Evolutionary conservation across 805 yeast genomes (phyloP).

Genomic region (Ogataea minuta): DNA sequence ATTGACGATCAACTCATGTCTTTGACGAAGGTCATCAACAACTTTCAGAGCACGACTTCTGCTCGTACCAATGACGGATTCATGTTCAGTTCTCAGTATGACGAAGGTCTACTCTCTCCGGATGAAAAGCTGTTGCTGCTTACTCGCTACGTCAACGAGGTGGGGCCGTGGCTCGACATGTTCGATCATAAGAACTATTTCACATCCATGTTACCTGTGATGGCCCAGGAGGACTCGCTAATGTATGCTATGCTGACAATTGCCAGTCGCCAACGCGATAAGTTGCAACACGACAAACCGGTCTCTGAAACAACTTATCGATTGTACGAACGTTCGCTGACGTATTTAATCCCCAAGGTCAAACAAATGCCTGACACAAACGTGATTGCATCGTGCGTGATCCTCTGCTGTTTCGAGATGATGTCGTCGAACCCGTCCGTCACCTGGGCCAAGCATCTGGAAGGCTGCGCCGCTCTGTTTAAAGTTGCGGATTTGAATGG

Average conservation of each 20-base stretch:
- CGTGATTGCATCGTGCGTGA: slow-evolving; percentile 25
- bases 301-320: slow-evolving; percentile 20
- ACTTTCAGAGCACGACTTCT: slow-evolving; percentile 14
- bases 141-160: slow-evolving; percentile 20
- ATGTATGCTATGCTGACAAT: slow-evolving; percentile 20
- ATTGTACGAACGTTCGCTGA: slow-evolving; percentile 21
- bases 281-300: slow-evolving; percentile 12
- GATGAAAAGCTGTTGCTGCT: slow-evolving; percentile 26
- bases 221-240: slow-evolving; percentile 19
- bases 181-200: slow-evolving; percentile 25
- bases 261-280: slow-evolving; percentile 22
- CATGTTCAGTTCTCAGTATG: slow-evolving; percentile 6
- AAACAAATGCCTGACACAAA: slow-evolving; percentile 16
- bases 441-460: slow-evolving; percentile 41
- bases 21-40: slow-evolving; percentile 15
- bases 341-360: slow-evolving; percentile 21
- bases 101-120: slow-evolving; percentile 25
- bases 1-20: slow-evolving; percentile 14
- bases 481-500: slow-evolving; percentile 39
- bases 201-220: slow-evolving; percentile 21
- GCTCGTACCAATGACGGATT: slow-evolving; percentile 5
- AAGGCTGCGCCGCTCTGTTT: slow-evolving; percentile 41
- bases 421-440: slow-evolving; percentile 38
- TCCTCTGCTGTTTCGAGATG: slow-evolving; percentile 40
- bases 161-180: slow-evolving; percentile 29